Evolutionary conservation across 352 stramenopile species (phyloP), one percentile per base, ranked within the genome.

Genomic region (Phytopythium boreale): DNA sequence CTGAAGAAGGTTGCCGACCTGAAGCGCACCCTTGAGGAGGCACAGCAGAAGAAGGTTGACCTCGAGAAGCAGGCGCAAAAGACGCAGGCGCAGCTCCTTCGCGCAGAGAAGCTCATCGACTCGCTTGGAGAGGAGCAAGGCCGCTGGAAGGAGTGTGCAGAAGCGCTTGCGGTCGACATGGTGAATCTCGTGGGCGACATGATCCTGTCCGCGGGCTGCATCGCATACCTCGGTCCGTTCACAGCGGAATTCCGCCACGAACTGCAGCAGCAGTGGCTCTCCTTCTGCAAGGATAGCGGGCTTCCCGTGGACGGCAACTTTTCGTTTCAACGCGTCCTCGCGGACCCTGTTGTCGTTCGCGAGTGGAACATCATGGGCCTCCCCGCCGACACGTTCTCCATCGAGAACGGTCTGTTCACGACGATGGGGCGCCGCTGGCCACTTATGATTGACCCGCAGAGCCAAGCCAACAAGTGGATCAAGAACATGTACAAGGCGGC

Each of bases 361-460:
- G 89, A 97, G 58, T 98, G 93, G 93, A 96, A 95, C 31, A 93
- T 97, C 36, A 92, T 96, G 80, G 92, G 92, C 0, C 73, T 98
- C 0, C 93, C 93, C 0, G 91, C 92, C 5, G 93, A 98, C 62
- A 91, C 83, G 1, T 97, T 98, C 55, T 97, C 84, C n/a, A 97
- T 93, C 26, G 92, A 98, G 59, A 98, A 98, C 63, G 93, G 93
- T 36, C 62, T 98, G 34, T 96, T 98, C 60, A 95, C 91, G 9
- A 98, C 91, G 2, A 89, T 92, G 75, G 89, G 87, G 5, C 74
- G 92, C 1, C 82, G 93, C 0, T 98, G 92, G 93, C 93, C 93
- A 12, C 78, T 98, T 12, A 97, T 98, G 89, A 98, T 98, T 61
- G 93, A 98, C 58, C 93, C 93, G 2, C 93, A 98, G 64, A 90